Evolutionary conservation across 139 green algal genomes (phyloP), one percentile per base, ranked within the genome.

Genomic region (Tetratostichococcus sp.): DNA sequence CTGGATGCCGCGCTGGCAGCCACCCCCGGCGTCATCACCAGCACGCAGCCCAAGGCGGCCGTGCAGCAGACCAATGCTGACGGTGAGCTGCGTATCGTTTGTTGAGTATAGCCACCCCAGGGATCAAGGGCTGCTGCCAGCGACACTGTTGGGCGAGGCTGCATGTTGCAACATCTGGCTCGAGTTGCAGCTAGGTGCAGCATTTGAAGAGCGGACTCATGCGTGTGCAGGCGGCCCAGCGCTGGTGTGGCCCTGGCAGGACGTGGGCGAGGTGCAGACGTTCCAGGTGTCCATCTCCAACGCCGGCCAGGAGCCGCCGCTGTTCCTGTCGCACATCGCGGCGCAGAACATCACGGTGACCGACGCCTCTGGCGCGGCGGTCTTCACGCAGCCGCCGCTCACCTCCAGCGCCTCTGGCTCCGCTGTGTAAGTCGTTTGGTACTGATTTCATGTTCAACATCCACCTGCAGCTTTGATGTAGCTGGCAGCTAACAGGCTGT

Each of bases 261-360:
- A 62, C 50, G 50, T 62, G 50, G 50, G 50, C 17, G 50, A 62
- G 50, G 50, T 62, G 50, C 50, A 62, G 50, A 62, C 50, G 2
- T 62, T 62, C 50, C 50, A 62, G 50, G 50, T 62, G 17, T 28
- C 17, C 50, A 62, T 62, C 50, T 62, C 50, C 50, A 62, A 62
- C 19, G 50, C 11, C 17, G 50, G 50, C 17, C 50, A 62, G 50
- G 50, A 62, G 50, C 50, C 50, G 50, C 50, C 50, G 50, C 50
- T 62, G 50, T 62, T 62, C 50, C 50, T 62, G 50, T 62, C 50
- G 50, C 50, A 62, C 50, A 62, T 62, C 50, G 50, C 50, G 26
- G 50, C 50, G 19, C 50, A 62, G 50, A 26, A 26, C 19, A 62
- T 62, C 50, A 62, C 50, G 50, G 50, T 62, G 50, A 26, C 19